Conservation (phyloP, 2,329 filamentous ascomycete genomes). For the Coniochaeta hoffmannii region DNA sequence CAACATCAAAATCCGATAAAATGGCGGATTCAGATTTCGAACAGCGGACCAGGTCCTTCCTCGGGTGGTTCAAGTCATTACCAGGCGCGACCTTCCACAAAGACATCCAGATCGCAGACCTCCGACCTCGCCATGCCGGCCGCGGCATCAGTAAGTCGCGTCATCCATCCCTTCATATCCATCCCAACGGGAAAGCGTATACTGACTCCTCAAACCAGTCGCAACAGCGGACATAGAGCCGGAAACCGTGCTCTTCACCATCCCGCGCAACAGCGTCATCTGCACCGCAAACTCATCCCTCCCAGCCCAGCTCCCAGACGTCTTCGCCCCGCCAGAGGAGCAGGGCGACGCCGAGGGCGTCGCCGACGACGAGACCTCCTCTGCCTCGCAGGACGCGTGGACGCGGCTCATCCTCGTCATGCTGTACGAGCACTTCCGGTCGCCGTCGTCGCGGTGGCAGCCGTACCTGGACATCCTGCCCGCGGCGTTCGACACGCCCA, state of each 20-base stretch:
- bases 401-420: constrained; percentile 64
- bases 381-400: constrained; percentile 40
- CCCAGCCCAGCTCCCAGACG: constrained; percentile 44
- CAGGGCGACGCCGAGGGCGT: constrained; percentile 31
- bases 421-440: constrained; percentile 65
- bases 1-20: too few species aligned
- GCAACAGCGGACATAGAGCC: constrained; percentile 61
- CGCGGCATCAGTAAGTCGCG: constrained; percentile 43
- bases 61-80: constrained; percentile 45
- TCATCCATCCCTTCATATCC: background rate
- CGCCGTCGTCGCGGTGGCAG: constrained; percentile 59
- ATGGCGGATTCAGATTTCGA: constrained; percentile 27
- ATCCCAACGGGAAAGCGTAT: background rate
- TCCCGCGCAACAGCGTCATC: constrained; percentile 66
- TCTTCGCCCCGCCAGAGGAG: constrained; percentile 31
- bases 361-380: constrained; percentile 24
- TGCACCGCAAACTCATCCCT: constrained; percentile 66
- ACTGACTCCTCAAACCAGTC: constrained; percentile 40
- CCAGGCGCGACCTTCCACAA: constrained; percentile 47
- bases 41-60: constrained; percentile 34
- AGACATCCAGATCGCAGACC: constrained; percentile 43
- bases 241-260: constrained; percentile 73
- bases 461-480: constrained; percentile 74
- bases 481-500: constrained; percentile 67
- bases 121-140: constrained; percentile 42